These are phyloP conservation scores for Gypsophila paniculata DNA, from an alignment of 179 eudicot genomes.

Conservation along the genomic window DNA sequence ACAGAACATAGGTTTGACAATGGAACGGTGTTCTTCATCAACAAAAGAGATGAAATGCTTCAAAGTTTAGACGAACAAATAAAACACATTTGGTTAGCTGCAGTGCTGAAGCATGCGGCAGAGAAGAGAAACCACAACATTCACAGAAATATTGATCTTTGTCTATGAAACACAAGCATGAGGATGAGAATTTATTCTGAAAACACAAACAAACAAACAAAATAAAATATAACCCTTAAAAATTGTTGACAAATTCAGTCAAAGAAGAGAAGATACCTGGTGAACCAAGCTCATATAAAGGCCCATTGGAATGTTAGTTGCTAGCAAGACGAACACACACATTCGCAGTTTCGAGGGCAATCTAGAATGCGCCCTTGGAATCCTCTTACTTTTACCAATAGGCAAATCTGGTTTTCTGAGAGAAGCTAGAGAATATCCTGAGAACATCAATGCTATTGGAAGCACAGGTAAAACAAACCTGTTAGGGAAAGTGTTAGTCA, in stretches of 20 bases:
- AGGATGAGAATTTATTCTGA: neutral
- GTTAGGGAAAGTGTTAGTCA: slow-evolving; percentile 22
- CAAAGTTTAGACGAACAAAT: neutral
- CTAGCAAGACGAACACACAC: slow-evolving; percentile 60
- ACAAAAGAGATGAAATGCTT: neutral
- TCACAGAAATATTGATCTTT: neutral
- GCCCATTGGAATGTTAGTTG: slow-evolving; percentile 91
- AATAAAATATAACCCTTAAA: neutral
- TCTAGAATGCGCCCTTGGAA: slow-evolving; percentile 28
- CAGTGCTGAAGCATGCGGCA: neutral
- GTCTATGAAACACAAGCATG: neutral
- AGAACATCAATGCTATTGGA: slow-evolving; percentile 83
- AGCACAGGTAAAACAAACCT: slow-evolving; percentile 98
- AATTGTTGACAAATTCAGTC: neutral
- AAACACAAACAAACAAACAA: neutral
- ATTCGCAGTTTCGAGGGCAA: slow-evolving; percentile 42
- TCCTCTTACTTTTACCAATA: slow-evolving; percentile 35
- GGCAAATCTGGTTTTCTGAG: slow-evolving; percentile 37
- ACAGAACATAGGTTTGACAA: neutral
- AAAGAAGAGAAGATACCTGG: slow-evolving; percentile 53
- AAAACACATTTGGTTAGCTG: neutral
- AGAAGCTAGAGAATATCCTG: slow-evolving; percentile 64
- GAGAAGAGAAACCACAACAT: neutral
- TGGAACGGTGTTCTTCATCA: neutral
- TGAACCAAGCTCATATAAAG: slow-evolving; percentile 92